Percentiles rank a stretch among this genome's conserved stretches.
phyloP scores from a whole-genome alignment of 2,329 filamentous ascomycete species.

The Catunica adiposa region DNA sequence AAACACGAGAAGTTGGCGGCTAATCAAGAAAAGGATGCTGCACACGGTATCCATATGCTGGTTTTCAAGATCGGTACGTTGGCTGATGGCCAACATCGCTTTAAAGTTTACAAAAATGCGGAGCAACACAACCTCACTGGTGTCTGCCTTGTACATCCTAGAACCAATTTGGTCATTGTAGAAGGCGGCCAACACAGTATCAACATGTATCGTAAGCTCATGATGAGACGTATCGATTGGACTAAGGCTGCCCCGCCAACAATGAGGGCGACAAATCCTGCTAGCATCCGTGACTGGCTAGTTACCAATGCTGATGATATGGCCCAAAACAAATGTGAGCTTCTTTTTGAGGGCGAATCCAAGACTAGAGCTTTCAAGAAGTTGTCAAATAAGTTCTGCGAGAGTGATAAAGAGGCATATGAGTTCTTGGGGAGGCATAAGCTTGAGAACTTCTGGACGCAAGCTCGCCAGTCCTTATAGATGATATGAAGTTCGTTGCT shows the following conservation, averaged over 20 bases:
- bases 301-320: constrained; percentile 67
- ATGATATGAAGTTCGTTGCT: neutral
- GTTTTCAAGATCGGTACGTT: constrained; percentile 83
- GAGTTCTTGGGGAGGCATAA: constrained; percentile 64
- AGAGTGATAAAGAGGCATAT: constrained; percentile 77
- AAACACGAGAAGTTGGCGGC: constrained; percentile 62
- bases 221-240: constrained; percentile 91
- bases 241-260: constrained; percentile 65
- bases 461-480: constrained; percentile 8
- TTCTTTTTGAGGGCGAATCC: constrained; percentile 85
- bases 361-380: constrained; percentile 68
- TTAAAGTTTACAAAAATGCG: constrained; percentile 82
- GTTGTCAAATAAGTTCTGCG: constrained; percentile 81
- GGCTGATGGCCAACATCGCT: constrained; percentile 84
- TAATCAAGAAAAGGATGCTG: constrained; percentile 77
- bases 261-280: constrained; percentile 42
- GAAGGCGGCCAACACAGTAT: constrained; percentile 79
- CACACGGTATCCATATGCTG: constrained; percentile 67
- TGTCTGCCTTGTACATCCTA: constrained; percentile 80
- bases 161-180: constrained; percentile 75
- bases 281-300: constrained; percentile 56
- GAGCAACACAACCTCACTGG: constrained; percentile 78
- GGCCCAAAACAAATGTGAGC: constrained; percentile 59
- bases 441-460: constrained; percentile 80
- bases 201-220: constrained; percentile 74